A percentile compares a stretch with the other conserved stretches of the same genome.
Conservation (phyloP, 2,329 filamentous ascomycete genomes). For the Stromatinia cepivora region DNA sequence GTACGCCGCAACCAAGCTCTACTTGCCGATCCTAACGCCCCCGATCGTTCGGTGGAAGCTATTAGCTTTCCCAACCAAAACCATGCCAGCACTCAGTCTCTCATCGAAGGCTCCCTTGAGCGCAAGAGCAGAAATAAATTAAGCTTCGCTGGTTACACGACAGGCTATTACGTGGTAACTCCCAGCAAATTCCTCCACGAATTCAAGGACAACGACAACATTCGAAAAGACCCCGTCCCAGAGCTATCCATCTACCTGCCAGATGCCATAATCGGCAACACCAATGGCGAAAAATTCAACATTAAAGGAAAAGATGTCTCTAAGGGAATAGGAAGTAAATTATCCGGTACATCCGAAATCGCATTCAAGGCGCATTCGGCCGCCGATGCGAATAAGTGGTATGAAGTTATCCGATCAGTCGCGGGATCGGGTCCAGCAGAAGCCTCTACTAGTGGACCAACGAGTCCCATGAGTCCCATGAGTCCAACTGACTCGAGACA, state of each 20-base stretch:
- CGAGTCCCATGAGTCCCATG: conserved; percentile 32
- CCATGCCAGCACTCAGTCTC: conserved; percentile 73
- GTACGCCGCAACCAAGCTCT: conserved; percentile 66
- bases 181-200: conserved; percentile 89
- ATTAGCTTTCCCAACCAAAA: conserved; percentile 87
- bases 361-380: conserved; percentile 84
- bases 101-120: conserved; percentile 87
- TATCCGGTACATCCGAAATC: conserved; percentile 77
- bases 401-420: conserved; percentile 59
- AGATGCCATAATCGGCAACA: conserved; percentile 75
- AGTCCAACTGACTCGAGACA: conserved; percentile 30
- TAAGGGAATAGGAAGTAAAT: conserved; percentile 76
- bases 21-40: conserved; percentile 75
- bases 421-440: conserved; percentile 30
- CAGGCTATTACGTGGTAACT: conserved; percentile 87
- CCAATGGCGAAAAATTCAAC: conserved; percentile 81
- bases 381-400: conserved; percentile 83
- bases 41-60: conserved; percentile 70
- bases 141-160: conserved; percentile 69
- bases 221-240: conserved; percentile 70
- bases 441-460: conserved; percentile 29
- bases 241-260: conserved; percentile 91
- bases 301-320: conserved; percentile 93
- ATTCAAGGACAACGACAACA: conserved; percentile 86
- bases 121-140: conserved; percentile 88